Percentiles rank a stretch among this genome's conserved stretches.
phyloP scores from a whole-genome alignment of 495 filamentous ascomycete species.

The Hypoxylon fuscum region DNA sequence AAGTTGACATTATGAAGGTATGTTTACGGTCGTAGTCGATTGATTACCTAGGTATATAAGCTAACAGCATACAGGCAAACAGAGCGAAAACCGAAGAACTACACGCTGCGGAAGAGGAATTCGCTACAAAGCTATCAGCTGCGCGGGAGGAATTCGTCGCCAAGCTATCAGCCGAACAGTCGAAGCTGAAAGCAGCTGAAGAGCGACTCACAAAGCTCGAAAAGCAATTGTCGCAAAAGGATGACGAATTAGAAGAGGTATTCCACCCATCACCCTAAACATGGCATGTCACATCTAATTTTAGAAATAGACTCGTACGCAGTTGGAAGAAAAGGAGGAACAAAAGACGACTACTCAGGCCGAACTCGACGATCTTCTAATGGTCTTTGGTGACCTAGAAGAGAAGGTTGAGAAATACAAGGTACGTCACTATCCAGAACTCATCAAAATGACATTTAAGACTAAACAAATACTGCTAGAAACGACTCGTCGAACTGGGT shows the following conservation, averaged over 20 bases:
- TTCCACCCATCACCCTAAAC: conserved; percentile 3
- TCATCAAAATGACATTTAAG: conserved; percentile 9
- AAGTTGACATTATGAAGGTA: conserved; percentile 67
- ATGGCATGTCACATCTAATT: conserved; percentile 28
- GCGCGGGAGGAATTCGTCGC: conserved; percentile 63
- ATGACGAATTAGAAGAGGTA: conserved; percentile 43
- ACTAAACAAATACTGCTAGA: conserved; percentile 53
- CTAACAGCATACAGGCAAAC: conserved; percentile 48
- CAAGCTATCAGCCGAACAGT: conserved; percentile 56
- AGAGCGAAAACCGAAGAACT: conserved; percentile 67
- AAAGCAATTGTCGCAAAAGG: conserved; percentile 38
- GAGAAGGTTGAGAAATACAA: conserved; percentile 83
- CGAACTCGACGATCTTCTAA: conserved; percentile 84
- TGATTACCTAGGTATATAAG: neutral
- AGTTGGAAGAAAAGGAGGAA: conserved; percentile 66
- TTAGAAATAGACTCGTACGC: conserved; percentile 45
- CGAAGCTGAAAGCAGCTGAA: conserved; percentile 42
- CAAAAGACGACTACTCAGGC: conserved; percentile 69
- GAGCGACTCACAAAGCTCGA: conserved; percentile 34
- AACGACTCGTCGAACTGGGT: conserved; percentile 77
- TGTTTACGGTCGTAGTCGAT: conserved; percentile 39
- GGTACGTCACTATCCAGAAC: conserved; percentile 58
- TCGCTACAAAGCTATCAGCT: conserved; percentile 56
- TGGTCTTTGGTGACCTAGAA: conserved; percentile 90
- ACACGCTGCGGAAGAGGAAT: conserved; percentile 65